These are phyloP conservation scores for Planoprotostelium fungivorum DNA, from an alignment of 78 protist species.

Conservation along the genomic window DNA sequence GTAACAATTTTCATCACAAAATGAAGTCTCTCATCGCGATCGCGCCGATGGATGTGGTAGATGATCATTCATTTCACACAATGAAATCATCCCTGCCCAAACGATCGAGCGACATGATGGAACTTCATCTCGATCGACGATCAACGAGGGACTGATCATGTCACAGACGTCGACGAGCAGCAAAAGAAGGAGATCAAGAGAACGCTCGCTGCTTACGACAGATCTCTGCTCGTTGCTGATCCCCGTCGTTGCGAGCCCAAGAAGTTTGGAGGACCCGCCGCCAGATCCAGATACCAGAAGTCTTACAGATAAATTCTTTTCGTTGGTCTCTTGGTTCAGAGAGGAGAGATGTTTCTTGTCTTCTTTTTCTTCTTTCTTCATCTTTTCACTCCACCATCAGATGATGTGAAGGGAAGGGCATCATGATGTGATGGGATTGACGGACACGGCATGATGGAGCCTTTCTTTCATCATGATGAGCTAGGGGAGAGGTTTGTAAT, in stretches of 20 bases:
- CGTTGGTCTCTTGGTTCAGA: background rate
- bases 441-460: too few relatives aligned
- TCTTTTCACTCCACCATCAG: too few relatives aligned
- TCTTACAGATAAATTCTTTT: slow-evolving; percentile 92
- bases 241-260: slow-evolving; percentile 99
- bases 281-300: slow-evolving; percentile 98
- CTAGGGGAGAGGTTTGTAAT: too few relatives aligned
- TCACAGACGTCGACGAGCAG: slow-evolving; percentile 92
- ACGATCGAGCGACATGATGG: too few relatives aligned
- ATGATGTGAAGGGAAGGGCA: too few relatives aligned
- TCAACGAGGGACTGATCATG: background rate
- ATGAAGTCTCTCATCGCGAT: background rate
- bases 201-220: slow-evolving; percentile 86
- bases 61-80: background rate
- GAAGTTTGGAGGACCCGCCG: slow-evolving; percentile 99
- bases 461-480: too few relatives aligned
- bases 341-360: too few relatives aligned
- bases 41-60: too few relatives aligned
- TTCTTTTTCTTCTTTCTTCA: too few relatives aligned
- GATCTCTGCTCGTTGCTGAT: slow-evolving; percentile 98
- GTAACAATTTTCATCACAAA: slow-evolving; percentile 1
- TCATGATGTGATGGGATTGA: too few relatives aligned
- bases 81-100: too few relatives aligned
- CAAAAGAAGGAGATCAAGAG: slow-evolving; percentile 94
- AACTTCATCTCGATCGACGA: too few relatives aligned